These are phyloP conservation scores for Sonneratia caseolaris DNA, from an alignment of 345 rosid genomes.

Conservation along the genomic window DNA sequence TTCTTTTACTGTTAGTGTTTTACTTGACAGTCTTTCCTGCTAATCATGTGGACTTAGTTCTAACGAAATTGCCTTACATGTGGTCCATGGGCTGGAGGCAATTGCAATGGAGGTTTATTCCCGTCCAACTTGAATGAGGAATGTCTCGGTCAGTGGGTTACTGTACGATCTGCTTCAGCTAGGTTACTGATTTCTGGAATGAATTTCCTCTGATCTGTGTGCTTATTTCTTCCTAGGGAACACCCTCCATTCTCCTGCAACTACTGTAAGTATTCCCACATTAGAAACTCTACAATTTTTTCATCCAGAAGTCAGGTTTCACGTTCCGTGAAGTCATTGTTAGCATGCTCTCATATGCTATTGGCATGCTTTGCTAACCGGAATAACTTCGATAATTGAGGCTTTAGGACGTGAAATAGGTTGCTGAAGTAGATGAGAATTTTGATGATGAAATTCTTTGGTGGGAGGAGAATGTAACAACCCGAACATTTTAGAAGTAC, in stretches of 20 bases:
- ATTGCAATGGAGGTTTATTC: constrained; percentile 30
- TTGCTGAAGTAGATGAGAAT: not conserved
- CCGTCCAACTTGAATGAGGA: constrained; percentile 17
- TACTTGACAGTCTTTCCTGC: constrained; percentile 3
- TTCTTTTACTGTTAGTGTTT: constrained; percentile 1
- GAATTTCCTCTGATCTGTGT: constrained; percentile 8
- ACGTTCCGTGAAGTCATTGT: not conserved
- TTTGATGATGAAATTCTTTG: not conserved
- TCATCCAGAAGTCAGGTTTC: not conserved
- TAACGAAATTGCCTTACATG: constrained; percentile 44
- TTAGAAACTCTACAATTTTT: not conserved
- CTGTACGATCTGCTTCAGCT: not conserved
- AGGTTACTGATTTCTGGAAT: constrained; percentile 6
- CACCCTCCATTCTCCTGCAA: constrained; percentile 17
- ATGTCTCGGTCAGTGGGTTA: constrained; percentile 27
- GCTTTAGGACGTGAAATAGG: not conserved
- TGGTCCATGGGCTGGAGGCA: constrained; percentile 60
- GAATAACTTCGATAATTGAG: not conserved
- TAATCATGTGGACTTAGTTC: constrained; percentile 10
- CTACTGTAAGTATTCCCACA: constrained; percentile 31
- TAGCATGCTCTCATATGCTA: not conserved
- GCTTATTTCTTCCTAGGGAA: constrained; percentile 24
- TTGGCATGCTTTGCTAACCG: not conserved
- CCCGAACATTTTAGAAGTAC: not conserved
- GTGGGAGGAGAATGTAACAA: not conserved